Conservation (phyloP, 2,329 filamentous ascomycete species). For the Cercospora sp. region DNA sequence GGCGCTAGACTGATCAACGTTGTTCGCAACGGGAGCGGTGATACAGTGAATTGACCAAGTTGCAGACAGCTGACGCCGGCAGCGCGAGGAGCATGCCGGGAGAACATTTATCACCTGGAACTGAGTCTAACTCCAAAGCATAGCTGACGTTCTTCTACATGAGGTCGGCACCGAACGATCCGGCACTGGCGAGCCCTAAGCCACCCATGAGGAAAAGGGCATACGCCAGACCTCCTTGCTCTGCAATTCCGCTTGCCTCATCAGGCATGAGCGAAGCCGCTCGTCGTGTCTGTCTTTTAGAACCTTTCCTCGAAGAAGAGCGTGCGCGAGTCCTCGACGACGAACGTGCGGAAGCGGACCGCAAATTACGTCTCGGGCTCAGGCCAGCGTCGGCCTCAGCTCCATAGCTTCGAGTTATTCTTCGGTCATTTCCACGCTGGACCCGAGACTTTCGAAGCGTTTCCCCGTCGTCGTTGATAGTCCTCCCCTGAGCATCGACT, state of each 20-base stretch:
- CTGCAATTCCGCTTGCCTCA: neutral
- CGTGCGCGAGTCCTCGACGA: neutral
- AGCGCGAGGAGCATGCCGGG: neutral
- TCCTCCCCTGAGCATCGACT: slow-evolving; percentile 3
- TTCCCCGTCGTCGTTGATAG: neutral
- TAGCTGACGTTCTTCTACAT: neutral
- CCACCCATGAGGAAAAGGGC: slow-evolving; percentile 4
- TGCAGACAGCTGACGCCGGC: neutral
- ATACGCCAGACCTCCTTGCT: slow-evolving; percentile 5
- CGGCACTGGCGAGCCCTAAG: neutral
- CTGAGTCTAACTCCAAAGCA: neutral
- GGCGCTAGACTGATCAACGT: neutral
- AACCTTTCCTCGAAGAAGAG: neutral
- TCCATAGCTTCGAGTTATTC: neutral
- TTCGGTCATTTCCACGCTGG: neutral
- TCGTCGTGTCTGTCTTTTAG: neutral
- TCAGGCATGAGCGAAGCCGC: neutral
- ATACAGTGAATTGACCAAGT: neutral
- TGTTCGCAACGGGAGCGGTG: neutral
- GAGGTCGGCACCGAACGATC: slow-evolving; percentile 39
- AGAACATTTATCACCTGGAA: neutral
- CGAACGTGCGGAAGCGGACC: neutral
- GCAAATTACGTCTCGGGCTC: neutral
- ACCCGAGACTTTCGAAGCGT: neutral
- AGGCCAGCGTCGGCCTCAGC: neutral